phyloP scores from a whole-genome alignment of 2,329 filamentous ascomycete genomes.

The Cladorrhinum sp. region DNA sequence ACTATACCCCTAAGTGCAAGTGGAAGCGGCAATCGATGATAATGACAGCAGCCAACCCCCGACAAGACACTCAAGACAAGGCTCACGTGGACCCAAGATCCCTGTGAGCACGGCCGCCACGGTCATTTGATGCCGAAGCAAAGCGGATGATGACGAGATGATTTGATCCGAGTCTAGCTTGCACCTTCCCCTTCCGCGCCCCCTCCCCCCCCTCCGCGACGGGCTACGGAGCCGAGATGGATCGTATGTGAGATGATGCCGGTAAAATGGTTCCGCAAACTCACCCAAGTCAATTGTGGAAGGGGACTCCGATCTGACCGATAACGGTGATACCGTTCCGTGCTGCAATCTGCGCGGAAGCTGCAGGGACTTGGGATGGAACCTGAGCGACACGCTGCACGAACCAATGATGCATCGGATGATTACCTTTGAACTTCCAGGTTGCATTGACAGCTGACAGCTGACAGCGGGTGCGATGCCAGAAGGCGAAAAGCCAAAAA shows the following conservation, averaged over 20 bases:
- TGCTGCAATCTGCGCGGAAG: not conserved
- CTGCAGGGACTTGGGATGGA: not conserved
- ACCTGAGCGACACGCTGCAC: not conserved
- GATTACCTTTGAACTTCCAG: not conserved
- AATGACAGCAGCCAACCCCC: slow-evolving; percentile 20
- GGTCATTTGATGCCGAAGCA: slow-evolving; percentile 21
- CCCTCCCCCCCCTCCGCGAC: not conserved
- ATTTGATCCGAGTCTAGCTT: not conserved
- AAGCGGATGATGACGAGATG: slow-evolving; percentile 17
- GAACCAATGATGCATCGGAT: not conserved
- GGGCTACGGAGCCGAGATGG: not conserved
- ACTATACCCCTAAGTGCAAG: slow-evolving; percentile 29
- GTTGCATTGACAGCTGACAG: not conserved
- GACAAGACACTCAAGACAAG: not conserved
- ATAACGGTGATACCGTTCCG: not conserved
- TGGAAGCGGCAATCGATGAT: slow-evolving; percentile 17
- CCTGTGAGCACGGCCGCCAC: slow-evolving; percentile 1
- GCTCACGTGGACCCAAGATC: slow-evolving; percentile 25
- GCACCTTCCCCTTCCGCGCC: not conserved
- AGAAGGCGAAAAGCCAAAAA: not conserved
- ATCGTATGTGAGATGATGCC: too few relatives aligned
- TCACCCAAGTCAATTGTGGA: not conserved
- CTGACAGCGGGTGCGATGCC: not conserved
- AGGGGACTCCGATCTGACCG: not conserved
- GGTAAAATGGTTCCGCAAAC: not conserved